phyloP scores from a whole-genome alignment of 2,329 filamentous ascomycete genomes.

The Arthrobotrys iridis region DNA sequence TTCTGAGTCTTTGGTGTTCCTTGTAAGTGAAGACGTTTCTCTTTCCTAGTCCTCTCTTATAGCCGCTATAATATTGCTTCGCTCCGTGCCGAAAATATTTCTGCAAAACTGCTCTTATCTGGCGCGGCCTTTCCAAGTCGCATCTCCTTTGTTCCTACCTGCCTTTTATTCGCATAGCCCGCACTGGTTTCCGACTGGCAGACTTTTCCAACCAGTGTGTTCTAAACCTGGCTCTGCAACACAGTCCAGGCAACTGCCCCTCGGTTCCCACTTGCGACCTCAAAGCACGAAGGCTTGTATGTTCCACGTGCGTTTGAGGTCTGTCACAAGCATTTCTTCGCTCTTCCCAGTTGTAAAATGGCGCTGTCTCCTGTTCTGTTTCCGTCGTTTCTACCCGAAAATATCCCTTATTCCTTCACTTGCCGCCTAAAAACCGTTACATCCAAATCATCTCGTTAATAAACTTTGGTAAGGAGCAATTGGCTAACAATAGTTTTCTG shows the following conservation, averaged over 20 bases:
- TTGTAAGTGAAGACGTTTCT: slow-evolving; percentile 41
- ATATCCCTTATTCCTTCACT: slow-evolving; percentile 8
- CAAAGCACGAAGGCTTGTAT: slow-evolving; percentile 7
- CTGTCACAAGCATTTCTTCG: slow-evolving; percentile 31
- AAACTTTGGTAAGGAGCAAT: slow-evolving; percentile 1
- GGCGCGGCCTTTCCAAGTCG: not conserved
- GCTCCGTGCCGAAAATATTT: not conserved
- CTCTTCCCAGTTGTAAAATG: not conserved
- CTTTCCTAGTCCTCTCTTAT: slow-evolving; percentile 16
- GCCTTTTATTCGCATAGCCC: slow-evolving; percentile 13
- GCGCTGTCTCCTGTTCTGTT: slow-evolving; percentile 15
- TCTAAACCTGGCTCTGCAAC: slow-evolving; percentile 40
- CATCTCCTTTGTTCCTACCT: slow-evolving; percentile 18
- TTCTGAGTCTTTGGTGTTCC: slow-evolving; percentile 50
- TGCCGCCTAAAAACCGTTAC: slow-evolving; percentile 8
- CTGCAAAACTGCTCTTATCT: not conserved
- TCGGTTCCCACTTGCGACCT: slow-evolving; percentile 28
- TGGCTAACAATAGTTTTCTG: slow-evolving; percentile 31
- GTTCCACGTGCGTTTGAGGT: slow-evolving; percentile 51
- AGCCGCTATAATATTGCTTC: not conserved
- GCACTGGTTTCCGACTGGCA: not conserved
- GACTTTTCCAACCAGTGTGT: slow-evolving; percentile 7
- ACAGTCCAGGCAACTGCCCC: slow-evolving; percentile 39
- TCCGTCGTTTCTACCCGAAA: not conserved
- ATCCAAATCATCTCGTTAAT: slow-evolving; percentile 6